A percentile compares a stretch with the other conserved stretches of the same genome.
These are phyloP conservation scores for Urostyla sp. DNA, from an alignment of 73 alveolate species.

Conservation along the genomic window DNA sequence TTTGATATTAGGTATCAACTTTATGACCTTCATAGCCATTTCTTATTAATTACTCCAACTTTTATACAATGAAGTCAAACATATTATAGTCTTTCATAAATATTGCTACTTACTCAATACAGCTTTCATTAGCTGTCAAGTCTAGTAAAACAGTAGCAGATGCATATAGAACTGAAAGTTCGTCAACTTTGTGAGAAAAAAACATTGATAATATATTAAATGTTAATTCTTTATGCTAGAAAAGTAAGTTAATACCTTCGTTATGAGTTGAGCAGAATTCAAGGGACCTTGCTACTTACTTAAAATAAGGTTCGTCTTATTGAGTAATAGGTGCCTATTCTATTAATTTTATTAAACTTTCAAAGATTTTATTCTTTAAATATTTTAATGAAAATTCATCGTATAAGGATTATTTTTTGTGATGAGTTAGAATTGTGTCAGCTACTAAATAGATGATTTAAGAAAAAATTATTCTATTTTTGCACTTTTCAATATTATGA, in stretches of 20 bases:
- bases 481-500: not conserved
- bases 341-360: not conserved
- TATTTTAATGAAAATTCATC: slow-evolving; percentile 3
- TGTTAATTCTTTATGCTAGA: not conserved
- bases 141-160: slow-evolving; percentile 65
- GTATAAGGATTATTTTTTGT: slow-evolving; percentile 5
- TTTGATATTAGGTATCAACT: not conserved
- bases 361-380: slow-evolving; percentile 6
- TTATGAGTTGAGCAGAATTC: slow-evolving; percentile 52
- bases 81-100: not conserved
- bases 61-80: not conserved
- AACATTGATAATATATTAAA: not conserved
- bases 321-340: not conserved
- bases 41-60: not conserved
- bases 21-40: not conserved
- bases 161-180: slow-evolving; percentile 22
- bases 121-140: slow-evolving; percentile 51
- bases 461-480: not conserved
- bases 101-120: slow-evolving; percentile 54
- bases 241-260: slow-evolving; percentile 36
- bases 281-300: slow-evolving; percentile 36
- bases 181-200: not conserved
- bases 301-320: not conserved
- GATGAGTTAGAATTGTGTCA: not conserved
- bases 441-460: not conserved